Percentiles rank a stretch among this genome's conserved stretches.
Evolutionary conservation across 2,329 filamentous ascomycete species (phyloP).

Genomic region (Monosporascus sp.): DNA sequence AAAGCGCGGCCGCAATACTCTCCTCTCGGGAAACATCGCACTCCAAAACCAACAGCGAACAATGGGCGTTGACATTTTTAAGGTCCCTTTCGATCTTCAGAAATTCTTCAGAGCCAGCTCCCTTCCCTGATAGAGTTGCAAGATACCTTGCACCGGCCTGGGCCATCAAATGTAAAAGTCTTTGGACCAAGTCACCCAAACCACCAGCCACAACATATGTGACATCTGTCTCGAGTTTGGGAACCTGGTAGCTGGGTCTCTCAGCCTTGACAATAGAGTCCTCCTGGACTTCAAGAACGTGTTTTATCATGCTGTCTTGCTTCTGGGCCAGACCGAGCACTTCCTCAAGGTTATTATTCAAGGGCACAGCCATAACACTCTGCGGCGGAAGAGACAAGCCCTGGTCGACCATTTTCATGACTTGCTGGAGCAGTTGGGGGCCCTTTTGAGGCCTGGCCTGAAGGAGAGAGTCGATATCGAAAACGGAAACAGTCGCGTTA

Average conservation of each 20-base stretch:
- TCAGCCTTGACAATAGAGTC: not conserved
- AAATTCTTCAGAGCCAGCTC: not conserved
- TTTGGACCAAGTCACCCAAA: slow-evolving; percentile 6
- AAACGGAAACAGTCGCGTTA: not conserved
- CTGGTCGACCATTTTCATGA: not conserved
- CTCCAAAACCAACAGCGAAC: not conserved
- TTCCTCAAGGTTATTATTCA: not conserved
- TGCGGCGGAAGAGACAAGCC: not conserved
- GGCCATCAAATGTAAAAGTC: slow-evolving; percentile 7
- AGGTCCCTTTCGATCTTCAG: not conserved
- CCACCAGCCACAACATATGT: slow-evolving; percentile 11
- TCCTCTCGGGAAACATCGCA: not conserved
- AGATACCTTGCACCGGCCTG: slow-evolving; percentile 6
- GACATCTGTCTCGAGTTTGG: slow-evolving; percentile 1
- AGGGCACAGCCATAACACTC: not conserved
- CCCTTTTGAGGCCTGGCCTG: not conserved
- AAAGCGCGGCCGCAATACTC: not conserved
- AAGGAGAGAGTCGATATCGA: not conserved
- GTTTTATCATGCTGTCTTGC: not conserved
- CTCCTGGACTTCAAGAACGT: not conserved
- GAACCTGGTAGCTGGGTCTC: slow-evolving; percentile 1
- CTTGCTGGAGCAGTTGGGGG: not conserved
- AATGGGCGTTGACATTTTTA: not conserved
- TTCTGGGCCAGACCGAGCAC: not conserved
- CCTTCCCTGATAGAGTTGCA: slow-evolving; percentile 5